These are phyloP conservation scores for Sporothrix globosa DNA, from an alignment of 2,329 filamentous ascomycete genomes.

Conservation along the genomic window DNA sequence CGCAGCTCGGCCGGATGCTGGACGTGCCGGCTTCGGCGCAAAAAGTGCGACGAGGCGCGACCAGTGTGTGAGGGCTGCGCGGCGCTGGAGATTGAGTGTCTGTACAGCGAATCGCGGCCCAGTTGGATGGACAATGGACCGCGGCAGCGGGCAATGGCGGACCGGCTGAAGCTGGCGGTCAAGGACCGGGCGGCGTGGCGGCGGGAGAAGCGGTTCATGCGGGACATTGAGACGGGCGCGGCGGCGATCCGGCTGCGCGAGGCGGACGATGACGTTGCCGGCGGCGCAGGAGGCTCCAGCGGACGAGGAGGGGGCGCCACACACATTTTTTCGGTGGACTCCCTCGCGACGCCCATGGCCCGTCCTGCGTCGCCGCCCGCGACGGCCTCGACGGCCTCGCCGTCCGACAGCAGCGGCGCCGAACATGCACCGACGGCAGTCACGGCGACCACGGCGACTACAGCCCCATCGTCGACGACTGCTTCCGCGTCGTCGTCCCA, in stretches of 20 bases:
- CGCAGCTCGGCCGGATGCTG: conserved; percentile 58
- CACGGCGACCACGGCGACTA: neutral
- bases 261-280: neutral
- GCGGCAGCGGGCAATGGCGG: conserved; percentile 55
- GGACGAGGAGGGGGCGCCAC: neutral
- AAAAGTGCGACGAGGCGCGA: conserved; percentile 61
- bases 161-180: conserved; percentile 60
- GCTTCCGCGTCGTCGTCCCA: neutral
- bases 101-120: conserved; percentile 57
- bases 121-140: conserved; percentile 61
- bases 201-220: conserved; percentile 54
- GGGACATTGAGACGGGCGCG: conserved; percentile 44
- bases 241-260: conserved; percentile 39
- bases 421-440: neutral
- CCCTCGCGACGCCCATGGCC: neutral
- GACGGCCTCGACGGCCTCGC: neutral
- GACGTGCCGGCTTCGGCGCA: conserved; percentile 64
- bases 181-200: conserved; percentile 57
- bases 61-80: conserved; percentile 57
- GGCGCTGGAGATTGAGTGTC: conserved; percentile 59
- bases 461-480: neutral
- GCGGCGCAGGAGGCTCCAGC: no score
- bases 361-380: neutral
- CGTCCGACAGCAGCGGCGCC: conserved; percentile 15
- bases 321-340: conserved; percentile 16